Percentiles rank a stretch among this genome's conserved stretches.
phyloP scores from a whole-genome alignment of 441 rosid genomes.

The Macaranga tanarius region DNA sequence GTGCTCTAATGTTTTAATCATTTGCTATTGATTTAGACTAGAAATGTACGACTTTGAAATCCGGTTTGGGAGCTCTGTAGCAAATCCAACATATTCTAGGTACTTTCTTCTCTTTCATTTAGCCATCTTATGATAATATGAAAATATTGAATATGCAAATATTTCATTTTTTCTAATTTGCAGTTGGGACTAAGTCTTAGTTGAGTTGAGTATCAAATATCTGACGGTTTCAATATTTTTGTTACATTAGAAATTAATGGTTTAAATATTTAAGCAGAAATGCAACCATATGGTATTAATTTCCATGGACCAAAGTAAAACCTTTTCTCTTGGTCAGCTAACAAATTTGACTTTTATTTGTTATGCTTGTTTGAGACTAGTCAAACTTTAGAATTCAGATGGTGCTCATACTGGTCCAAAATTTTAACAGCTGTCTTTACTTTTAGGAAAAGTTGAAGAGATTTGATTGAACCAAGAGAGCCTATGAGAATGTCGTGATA shows the following conservation, averaged over 20 bases:
- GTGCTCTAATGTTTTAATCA: constrained; percentile 25
- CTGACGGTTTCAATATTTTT: too few relatives aligned
- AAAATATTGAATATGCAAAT: not conserved
- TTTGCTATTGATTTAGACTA: constrained; percentile 40
- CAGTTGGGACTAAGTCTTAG: too few relatives aligned
- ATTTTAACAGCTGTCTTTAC: not conserved
- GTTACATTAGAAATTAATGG: too few relatives aligned
- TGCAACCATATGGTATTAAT: too few relatives aligned
- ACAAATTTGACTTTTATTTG: constrained; percentile 1
- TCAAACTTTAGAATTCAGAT: not conserved
- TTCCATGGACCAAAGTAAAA: too few relatives aligned
- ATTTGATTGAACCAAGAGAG: too few relatives aligned
- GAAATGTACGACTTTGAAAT: constrained; percentile 42
- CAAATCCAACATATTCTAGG: constrained; percentile 72
- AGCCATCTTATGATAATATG: too few relatives aligned
- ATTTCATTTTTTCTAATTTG: not conserved
- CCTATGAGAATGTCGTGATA: too few relatives aligned
- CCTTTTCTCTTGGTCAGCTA: not conserved
- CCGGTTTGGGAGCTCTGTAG: constrained; percentile 45
- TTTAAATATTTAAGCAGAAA: too few relatives aligned
- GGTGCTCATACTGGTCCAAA: not conserved
- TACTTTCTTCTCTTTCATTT: constrained; percentile 18
- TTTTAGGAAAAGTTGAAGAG: not conserved
- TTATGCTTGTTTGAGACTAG: not conserved
- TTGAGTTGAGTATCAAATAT: too few relatives aligned